Evolutionary conservation across 768 basidiomycete genomes (phyloP).

Genomic region (Calocybe gangraenosa): DNA sequence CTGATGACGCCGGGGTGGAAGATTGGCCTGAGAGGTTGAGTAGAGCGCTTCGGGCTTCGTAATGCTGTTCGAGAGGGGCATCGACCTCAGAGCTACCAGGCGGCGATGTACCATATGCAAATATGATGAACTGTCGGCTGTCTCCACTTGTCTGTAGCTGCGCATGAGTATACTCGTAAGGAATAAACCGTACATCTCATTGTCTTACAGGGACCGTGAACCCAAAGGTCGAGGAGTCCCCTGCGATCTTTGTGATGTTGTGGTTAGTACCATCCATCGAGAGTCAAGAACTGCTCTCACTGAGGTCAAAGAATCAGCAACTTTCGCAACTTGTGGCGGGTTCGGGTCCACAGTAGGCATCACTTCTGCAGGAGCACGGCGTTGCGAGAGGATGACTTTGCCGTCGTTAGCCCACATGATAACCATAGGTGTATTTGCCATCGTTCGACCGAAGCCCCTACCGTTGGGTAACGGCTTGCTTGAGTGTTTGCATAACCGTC

Average conservation of each 20-base stretch:
- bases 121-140: conserved; percentile 47
- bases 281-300: conserved; percentile 24
- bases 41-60: conserved; percentile 32
- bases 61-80: conserved; percentile 46
- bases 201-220: conserved; percentile 47
- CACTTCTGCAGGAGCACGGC: conserved; percentile 43
- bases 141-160: conserved; percentile 36
- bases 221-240: conserved; percentile 39
- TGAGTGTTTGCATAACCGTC: not conserved
- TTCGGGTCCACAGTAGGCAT: conserved; percentile 53
- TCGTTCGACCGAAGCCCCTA: conserved; percentile 57
- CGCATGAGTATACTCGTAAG: not conserved
- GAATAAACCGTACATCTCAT: not conserved
- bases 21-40: conserved; percentile 44
- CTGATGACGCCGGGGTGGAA: conserved; percentile 18
- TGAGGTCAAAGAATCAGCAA: conserved; percentile 30
- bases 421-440: conserved; percentile 63
- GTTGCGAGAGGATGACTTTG: conserved; percentile 61
- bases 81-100: conserved; percentile 42
- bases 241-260: conserved; percentile 31
- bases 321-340: conserved; percentile 49
- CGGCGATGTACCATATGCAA: conserved; percentile 47
- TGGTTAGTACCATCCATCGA: too few species aligned
- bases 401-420: conserved; percentile 73
- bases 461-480: not conserved